phyloP scores from a whole-genome alignment of 805 yeast species.

The Metschnikowia similis region DNA sequence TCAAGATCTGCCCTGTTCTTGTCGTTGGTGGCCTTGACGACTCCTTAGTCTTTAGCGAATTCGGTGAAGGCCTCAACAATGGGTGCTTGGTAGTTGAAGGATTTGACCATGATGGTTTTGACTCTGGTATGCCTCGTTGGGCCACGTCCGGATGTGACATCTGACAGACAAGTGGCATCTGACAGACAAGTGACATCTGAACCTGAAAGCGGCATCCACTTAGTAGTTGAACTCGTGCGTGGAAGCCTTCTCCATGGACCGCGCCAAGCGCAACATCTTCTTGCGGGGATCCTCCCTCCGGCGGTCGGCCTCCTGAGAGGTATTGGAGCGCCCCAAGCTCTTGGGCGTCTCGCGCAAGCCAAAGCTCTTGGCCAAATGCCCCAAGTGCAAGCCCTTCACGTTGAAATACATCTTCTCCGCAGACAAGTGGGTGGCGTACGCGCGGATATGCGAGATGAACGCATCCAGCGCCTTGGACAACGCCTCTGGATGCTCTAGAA shows the following conservation, averaged over 20 bases:
- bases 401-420: slow-evolving; percentile 77
- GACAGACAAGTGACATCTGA: too few relatives aligned
- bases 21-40: too few relatives aligned
- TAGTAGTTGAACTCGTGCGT: slow-evolving; percentile 70
- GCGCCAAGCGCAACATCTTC: slow-evolving; percentile 74
- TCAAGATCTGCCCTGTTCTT: too few relatives aligned
- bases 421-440: slow-evolving; percentile 90
- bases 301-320: slow-evolving; percentile 25
- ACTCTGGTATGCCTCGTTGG: too few relatives aligned
- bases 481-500: slow-evolving; percentile 60
- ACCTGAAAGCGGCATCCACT: neutral
- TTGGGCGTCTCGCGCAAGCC: slow-evolving; percentile 94
- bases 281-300: slow-evolving; percentile 65
- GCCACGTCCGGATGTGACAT: too few relatives aligned
- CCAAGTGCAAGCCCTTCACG: slow-evolving; percentile 79
- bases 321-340: slow-evolving; percentile 52
- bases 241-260: slow-evolving; percentile 56
- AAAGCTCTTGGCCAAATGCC: slow-evolving; percentile 93
- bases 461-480: slow-evolving; percentile 72
- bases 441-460: slow-evolving; percentile 85
- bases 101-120: too few relatives aligned
- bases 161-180: too few relatives aligned
- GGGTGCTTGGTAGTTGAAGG: too few relatives aligned
- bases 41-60: too few relatives aligned
- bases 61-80: too few relatives aligned